Evolutionary conservation across 2,329 filamentous ascomycete species (phyloP).

Genomic region (Didymella segeticola): DNA sequence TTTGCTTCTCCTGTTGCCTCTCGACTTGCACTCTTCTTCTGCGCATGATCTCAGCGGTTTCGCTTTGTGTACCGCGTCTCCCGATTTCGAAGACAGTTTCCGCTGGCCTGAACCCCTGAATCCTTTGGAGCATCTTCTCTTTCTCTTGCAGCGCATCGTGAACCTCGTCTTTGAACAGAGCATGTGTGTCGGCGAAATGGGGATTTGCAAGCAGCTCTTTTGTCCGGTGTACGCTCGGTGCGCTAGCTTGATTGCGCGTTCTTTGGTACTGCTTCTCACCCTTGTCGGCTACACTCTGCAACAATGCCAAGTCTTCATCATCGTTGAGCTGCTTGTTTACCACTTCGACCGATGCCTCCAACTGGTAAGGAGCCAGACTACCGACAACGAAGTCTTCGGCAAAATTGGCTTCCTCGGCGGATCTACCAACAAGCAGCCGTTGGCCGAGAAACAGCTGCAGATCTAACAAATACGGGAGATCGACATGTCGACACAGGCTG

Average conservation of each 20-base stretch:
- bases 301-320: slow-evolving; percentile 72
- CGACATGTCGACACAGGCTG: slow-evolving; percentile 84
- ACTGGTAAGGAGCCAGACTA: slow-evolving; percentile 71
- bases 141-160: slow-evolving; percentile 72
- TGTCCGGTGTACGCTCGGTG: slow-evolving; percentile 86
- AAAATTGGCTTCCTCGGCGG: slow-evolving; percentile 68
- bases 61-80: slow-evolving; percentile 66
- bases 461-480: slow-evolving; percentile 91
- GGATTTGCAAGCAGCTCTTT: slow-evolving; percentile 76
- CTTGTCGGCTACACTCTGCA: slow-evolving; percentile 79
- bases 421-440: slow-evolving; percentile 76
- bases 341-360: slow-evolving; percentile 83
- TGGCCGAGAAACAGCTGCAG: slow-evolving; percentile 93
- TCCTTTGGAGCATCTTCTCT: slow-evolving; percentile 84
- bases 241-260: slow-evolving; percentile 88
- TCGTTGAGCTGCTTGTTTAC: slow-evolving; percentile 79
- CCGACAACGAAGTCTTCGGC: slow-evolving; percentile 86
- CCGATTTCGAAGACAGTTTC: slow-evolving; percentile 98
- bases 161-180: slow-evolving; percentile 70
- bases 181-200: slow-evolving; percentile 76
- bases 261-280: slow-evolving; percentile 92
- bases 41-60: slow-evolving; percentile 78
- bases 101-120: slow-evolving; percentile 85
- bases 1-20: slow-evolving; percentile 57
- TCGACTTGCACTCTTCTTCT: slow-evolving; percentile 73